A percentile compares a stretch with the other conserved stretches of the same genome.
Evolutionary conservation across 306 rosid genomes (phyloP).

Genomic region (Vigna mungo): DNA sequence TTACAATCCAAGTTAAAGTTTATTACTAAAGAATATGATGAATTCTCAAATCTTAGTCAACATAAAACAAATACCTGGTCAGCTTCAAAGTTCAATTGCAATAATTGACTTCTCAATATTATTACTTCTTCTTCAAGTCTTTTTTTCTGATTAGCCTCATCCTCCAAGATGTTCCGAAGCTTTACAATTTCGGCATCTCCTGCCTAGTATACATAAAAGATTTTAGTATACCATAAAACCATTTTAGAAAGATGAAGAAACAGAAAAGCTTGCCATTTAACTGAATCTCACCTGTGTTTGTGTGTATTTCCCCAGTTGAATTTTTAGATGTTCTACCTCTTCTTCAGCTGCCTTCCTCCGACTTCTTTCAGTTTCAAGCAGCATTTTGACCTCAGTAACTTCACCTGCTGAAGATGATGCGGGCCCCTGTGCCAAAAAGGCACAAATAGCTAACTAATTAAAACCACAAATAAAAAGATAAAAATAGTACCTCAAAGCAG

Average conservation of each 20-base stretch:
- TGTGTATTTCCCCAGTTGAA: conserved; percentile 57
- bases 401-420: conserved; percentile 59
- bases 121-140: conserved; percentile 91
- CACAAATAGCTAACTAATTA: conserved; percentile 16
- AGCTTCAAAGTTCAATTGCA: conserved; percentile 85
- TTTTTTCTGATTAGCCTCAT: conserved; percentile 75
- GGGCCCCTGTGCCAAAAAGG: conserved; percentile 56
- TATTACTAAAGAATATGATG: conserved; percentile 34
- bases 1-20: conserved; percentile 24
- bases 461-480: background rate
- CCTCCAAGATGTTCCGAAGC: conserved; percentile 71
- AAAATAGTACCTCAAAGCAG: background rate
- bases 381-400: conserved; percentile 60
- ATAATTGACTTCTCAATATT: conserved; percentile 79
- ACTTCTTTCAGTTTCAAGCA: conserved; percentile 73
- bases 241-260: conserved; percentile 30
- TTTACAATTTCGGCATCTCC: conserved; percentile 65
- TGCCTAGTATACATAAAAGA: conserved; percentile 58
- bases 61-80: conserved; percentile 71
- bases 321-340: conserved; percentile 65
- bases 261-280: conserved; percentile 19
- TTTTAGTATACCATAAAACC: conserved; percentile 44
- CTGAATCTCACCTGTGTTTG: conserved; percentile 59
- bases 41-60: conserved; percentile 22
- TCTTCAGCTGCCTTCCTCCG: conserved; percentile 77